Conservation (phyloP, 2,329 filamentous ascomycete species). For the Pseudonectria foliicola region DNA sequence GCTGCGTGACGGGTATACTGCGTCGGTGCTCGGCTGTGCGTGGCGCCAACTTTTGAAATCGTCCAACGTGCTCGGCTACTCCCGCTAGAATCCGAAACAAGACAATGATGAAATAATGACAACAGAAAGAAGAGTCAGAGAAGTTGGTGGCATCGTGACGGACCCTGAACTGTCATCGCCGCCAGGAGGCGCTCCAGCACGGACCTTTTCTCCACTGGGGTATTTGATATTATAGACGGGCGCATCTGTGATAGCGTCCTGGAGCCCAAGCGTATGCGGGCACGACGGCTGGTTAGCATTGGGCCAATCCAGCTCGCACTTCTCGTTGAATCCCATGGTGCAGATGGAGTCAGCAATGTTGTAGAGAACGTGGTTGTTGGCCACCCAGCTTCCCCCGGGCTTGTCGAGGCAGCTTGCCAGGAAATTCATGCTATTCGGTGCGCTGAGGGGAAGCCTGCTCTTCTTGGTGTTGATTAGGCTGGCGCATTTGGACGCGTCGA, state of each 20-base stretch:
- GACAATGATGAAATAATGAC: too few species aligned
- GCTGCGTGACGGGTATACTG: too few species aligned
- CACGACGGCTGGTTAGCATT: slow-evolving; percentile 39
- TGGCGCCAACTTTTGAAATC: too few species aligned
- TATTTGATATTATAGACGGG: slow-evolving; percentile 43
- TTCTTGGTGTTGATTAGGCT: slow-evolving; percentile 39
- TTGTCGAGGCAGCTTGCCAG: slow-evolving; percentile 37
- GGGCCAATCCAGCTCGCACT: slow-evolving; percentile 37
- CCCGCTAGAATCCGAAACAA: too few species aligned
- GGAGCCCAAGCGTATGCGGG: slow-evolving; percentile 33
- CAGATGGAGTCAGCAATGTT: slow-evolving; percentile 46
- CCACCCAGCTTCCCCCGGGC: slow-evolving; percentile 37
- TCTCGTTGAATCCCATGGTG: slow-evolving; percentile 38
- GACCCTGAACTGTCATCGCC: slow-evolving; percentile 2
- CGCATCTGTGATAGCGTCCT: slow-evolving; percentile 25
- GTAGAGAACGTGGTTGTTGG: slow-evolving; percentile 39
- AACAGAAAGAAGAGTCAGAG: too few species aligned
- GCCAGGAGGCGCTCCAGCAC: slow-evolving; percentile 20
- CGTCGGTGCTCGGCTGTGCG: too few species aligned
- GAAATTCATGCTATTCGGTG: slow-evolving; percentile 47
- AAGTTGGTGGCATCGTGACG: too few species aligned
- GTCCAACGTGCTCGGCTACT: too few species aligned
- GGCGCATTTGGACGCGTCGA: slow-evolving; percentile 38
- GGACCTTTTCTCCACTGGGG: slow-evolving; percentile 34
- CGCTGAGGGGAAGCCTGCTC: slow-evolving; percentile 35